phyloP scores from a whole-genome alignment of 352 stramenopile genomes.

The Phytopythium kandeliae region DNA sequence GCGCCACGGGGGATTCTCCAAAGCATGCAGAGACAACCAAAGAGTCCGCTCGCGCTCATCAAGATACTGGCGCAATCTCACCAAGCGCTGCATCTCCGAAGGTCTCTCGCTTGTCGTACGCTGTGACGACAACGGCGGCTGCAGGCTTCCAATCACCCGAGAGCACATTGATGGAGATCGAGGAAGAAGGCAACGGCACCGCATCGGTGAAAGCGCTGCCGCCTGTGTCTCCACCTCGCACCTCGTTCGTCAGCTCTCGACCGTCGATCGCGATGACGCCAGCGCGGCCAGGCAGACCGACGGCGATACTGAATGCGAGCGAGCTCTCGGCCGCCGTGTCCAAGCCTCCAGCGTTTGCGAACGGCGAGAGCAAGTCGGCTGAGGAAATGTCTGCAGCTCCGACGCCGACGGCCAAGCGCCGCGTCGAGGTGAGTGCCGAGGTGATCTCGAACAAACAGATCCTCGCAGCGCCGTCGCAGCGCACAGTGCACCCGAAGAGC shows the following conservation, averaged over 20 bases:
- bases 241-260: neutral
- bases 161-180: neutral
- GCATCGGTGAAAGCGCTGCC: neutral
- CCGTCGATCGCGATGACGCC: conserved; percentile 1
- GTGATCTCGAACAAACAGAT: conserved; percentile 73
- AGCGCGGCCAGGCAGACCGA: neutral
- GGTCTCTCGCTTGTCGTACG: conserved; percentile 17
- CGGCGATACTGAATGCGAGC: conserved; percentile 1
- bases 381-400: neutral
- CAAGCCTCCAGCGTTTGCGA: neutral
- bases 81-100: neutral
- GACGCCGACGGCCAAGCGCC: conserved; percentile 14
- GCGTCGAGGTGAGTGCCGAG: conserved; percentile 73
- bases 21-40: neutral
- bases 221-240: neutral
- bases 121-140: neutral
- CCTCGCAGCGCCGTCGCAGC: conserved; percentile 33
- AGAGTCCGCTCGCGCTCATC: neutral
- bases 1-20: too few species aligned
- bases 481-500: conserved; percentile 56
- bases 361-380: neutral
- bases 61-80: conserved; percentile 1
- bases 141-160: neutral
- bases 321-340: neutral
- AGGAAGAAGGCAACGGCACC: neutral